Evolutionary conservation across 2,329 filamentous ascomycete genomes (phyloP), one percentile per base, ranked within the genome.

Genomic region (Penicillium concentricum): DNA sequence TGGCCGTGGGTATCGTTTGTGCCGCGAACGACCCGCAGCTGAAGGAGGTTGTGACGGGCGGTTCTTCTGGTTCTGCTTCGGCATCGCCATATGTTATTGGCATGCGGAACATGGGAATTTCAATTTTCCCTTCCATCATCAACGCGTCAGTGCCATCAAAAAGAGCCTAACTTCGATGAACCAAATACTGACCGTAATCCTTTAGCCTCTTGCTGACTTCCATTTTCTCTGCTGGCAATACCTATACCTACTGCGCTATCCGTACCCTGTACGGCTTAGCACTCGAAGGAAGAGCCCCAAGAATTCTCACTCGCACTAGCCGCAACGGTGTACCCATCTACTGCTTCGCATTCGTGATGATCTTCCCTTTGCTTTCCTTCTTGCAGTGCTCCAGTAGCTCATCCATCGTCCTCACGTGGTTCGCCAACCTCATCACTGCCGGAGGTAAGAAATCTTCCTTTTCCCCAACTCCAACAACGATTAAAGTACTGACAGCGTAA

Each of bases 1-100:
- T 93, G 5, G 84, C 82, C 16, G 85, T 90, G 3, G 87, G 88
- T 6, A 86, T 91, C 51, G 71, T 90, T 26, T 82, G 91, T 44
- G 80, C 90, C 3, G 87, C 87, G 67, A 81, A 88, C 53, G 84
- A 91, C 64, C 68, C 58, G 0, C 26, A 50, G 3, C 51, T 66
- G 30, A 22, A 28, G 12, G 39, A 38, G 2, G 57, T 66, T 18
- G 58, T 65, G 15, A 41, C 16, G 4, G 63, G 64, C 8, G 43
- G 44, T 2, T 56, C 58, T 8, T 45, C 57, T 30, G 61, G 63
- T 24, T 62, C 64, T 10, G 84, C 83, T 9, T 81, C 81, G 12
- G 82, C 83, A 0, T 87, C 84, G 28, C 84, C 84, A 2, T 87
- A 86, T 63, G 84, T 86, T 54, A 85, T 87, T 65, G 84, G 84